Base-by-base conservation (phyloP, 2,329 filamentous ascomycete genomes). In the Didymella keratinophila region DNA sequence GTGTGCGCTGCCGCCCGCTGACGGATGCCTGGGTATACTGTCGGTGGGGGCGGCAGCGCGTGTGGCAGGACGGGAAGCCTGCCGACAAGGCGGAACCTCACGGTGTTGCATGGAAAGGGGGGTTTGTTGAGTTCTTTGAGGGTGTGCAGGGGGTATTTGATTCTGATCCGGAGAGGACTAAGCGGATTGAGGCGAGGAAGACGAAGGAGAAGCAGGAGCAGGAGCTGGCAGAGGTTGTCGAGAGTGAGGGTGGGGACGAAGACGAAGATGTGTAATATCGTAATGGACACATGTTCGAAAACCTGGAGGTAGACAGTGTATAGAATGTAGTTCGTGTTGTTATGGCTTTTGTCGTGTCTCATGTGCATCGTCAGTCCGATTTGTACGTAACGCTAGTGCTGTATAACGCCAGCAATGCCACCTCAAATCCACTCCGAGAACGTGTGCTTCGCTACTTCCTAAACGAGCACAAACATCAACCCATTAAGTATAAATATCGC, bases 21-120 rank as follows among this genome's bases (percentile, higher is more conserved):
- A 62, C 55, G 28, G 60, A 63, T 4, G 67, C 57, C 5, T 74
- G 68, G 71, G 68, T 70, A 50, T 69, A 52, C 53, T 71, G 67
- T 61, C 56, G 71, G 2, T 73, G 70, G 69, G 72, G 71, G 0
- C 36, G 36, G 36, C 8, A 20, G 36, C 36, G 32, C 12, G 32
- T n/a, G 32, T 36, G 32, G 32, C n/a, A n/a, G 32, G 32, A 36
- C 7, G 16, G 32, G 14, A 7, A 18, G 32, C 14, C 32, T 8
- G 14, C 32, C 7, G n/a, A 39, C 6, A 7, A 10, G n/a, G 7
- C 1, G 7, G 36, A 39, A 8, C 20, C n/a, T 9, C 7, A 20
- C 10, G n/a, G 36, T 10, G 36, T 20, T 3, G 36, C 2, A 2
- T 37, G 36, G 36, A 39, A 20, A 11, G 32, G 32, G 3, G 32